Base-by-base conservation (phyloP, 371 early-diverging fungal species). In the Mortierella sp. region DNA sequence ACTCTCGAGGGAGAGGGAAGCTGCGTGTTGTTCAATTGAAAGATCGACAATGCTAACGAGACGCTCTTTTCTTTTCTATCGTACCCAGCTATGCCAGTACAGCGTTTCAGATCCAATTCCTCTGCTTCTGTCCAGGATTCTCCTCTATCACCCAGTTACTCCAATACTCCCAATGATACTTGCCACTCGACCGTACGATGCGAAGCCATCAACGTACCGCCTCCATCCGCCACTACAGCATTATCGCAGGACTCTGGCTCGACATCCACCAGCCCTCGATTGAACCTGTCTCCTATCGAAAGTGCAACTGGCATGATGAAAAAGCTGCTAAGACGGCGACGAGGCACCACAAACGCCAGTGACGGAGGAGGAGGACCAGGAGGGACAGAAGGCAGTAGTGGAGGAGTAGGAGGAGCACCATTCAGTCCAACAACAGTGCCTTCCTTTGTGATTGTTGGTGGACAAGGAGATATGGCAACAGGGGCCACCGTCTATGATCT, bases 221-320 rank as follows among this genome's bases (percentile, higher is more conserved):
- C 28, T 28, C 18, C 51, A 26, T 34, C 51, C 38, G 3, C 52
- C 30, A 30, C 26, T 27, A 30, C 55, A 8, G 30, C 2, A 18
- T 45, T 41, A 23, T 28, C 23, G 30, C 45, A 70, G 6, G 64
- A 64, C 5, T 30, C 64, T 39, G 28, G 18, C 6, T 31, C 28
- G n/a, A 47, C 39, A 23, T 49, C 64, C 2, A 64, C 7, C 51
- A 48, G 50, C 30, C 45, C 71, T 30, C 72, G 72, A 9, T n/a
- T 57, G 16, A 60, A 68, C 3, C 51, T 64, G 1, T 68, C 74
- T 6, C 64, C 74, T 1, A 73, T 73, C 1, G 68, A 64, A 8
- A 41, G 61, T 39, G 74, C 74, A 2, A 58, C 74, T n/a, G 60
- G 64, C 14, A 68, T 60, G 12, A 73, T 73, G 74, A 73, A 73